Conservation (phyloP, 176 grass and related monocot genomes). For the Raddia distichophylla region DNA sequence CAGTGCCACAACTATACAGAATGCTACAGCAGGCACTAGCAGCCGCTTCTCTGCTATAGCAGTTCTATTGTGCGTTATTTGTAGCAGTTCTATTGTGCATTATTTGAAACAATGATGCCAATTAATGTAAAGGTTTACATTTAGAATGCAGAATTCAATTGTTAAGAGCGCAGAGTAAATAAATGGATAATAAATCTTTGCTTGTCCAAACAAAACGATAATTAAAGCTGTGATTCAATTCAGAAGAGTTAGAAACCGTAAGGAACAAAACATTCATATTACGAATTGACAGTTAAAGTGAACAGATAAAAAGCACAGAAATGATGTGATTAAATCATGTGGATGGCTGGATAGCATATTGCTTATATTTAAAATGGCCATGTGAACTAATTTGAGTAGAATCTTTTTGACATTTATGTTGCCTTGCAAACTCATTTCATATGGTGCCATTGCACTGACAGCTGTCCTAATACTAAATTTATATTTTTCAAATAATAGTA, state of each 20-base stretch:
- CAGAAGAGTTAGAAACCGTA: neutral
- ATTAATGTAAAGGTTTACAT: neutral
- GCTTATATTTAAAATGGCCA: neutral
- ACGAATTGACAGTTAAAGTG: neutral
- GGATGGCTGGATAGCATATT: neutral
- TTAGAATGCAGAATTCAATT: neutral
- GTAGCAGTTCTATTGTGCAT: neutral
- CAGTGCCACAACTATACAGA: neutral
- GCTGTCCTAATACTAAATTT: neutral
- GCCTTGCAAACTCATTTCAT: neutral
- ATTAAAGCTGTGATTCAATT: neutral
- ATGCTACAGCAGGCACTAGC: neutral
- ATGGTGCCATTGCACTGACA: neutral
- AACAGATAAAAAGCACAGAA: neutral
- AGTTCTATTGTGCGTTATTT: no score
- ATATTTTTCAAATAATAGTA: neutral
- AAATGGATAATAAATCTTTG: neutral
- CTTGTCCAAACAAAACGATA: neutral
- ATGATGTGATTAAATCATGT: neutral
- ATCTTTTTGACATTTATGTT: neutral
- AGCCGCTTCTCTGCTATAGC: neutral
- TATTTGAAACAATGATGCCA: neutral
- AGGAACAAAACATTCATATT: neutral
- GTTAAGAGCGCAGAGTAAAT: neutral
- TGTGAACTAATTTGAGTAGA: neutral